Base-by-base conservation (phyloP, 495 filamentous ascomycete genomes). In the Penicillium lividum region DNA sequence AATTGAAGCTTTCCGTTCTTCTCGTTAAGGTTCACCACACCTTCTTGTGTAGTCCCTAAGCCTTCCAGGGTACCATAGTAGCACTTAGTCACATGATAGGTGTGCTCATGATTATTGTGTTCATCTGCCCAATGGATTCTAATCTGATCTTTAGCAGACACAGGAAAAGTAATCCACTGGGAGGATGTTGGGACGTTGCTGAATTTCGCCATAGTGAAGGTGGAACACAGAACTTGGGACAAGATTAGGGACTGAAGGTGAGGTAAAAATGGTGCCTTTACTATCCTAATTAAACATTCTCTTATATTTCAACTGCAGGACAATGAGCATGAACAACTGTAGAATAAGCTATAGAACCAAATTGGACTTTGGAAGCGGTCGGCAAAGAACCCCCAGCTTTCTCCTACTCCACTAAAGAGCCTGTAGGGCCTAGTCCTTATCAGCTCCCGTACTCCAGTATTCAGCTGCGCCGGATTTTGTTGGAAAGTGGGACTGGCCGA, bases 91-190 rank as follows among this genome's bases (percentile, higher is more conserved):
- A 44, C 42, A 25, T 44, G 10, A 22, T 44, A 44, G 42, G 42
- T 44, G 9, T 44, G 18, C 15, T 18, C n/a, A 44, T 44, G 22
- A 3, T 16, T 22, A 22, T 44, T 16, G n/a, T 3, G n/a, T 8
- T 5, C 42, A 44, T 18, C 42, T 25, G 18, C 42, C 42, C 42
- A 44, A 44, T 44, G 3, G 18, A 44, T 44, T 44, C 3, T 44
- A 3, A 44, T 3, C 42, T 44, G 11, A 5, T 44, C 42, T 9
- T 44, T 44, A 22, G 42, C n/a, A 7, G 42, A 44, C 4, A 44
- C 42, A 22, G 42, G 42, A n/a, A 44, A 44, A 44, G 42, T 44
- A 22, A 44, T 22, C 42, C 42, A 44, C n/a, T 44, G 42, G 42
- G 42, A 44, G 4, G 42, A 44, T 18, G 42, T 44, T 44, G 42